Conservation (phyloP, 129 eudicot genomes). For the Flaveria robusta region DNA sequence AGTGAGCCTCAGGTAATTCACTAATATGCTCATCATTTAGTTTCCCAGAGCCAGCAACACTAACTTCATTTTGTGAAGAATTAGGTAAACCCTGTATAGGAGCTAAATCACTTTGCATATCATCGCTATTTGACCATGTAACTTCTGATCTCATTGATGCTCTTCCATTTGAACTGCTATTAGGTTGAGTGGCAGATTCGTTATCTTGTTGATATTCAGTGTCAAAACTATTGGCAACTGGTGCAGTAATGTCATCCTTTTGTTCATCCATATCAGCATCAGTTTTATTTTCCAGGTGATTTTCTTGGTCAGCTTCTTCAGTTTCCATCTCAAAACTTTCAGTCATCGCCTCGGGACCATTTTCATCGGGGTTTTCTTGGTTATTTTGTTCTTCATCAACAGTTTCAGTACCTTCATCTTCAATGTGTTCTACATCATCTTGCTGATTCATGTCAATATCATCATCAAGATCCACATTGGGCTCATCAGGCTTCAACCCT, state of each 20-base stretch:
- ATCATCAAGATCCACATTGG: slow-evolving; percentile 41
- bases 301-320: slow-evolving; percentile 39
- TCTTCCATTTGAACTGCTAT: slow-evolving; percentile 45
- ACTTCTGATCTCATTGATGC: slow-evolving; percentile 47
- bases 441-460: slow-evolving; percentile 61
- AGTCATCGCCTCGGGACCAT: slow-evolving; percentile 35
- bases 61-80: slow-evolving; percentile 51
- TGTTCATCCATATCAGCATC: slow-evolving; percentile 42
- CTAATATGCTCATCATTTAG: slow-evolving; percentile 47
- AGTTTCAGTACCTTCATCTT: slow-evolving; percentile 50
- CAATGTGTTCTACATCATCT: slow-evolving; percentile 48
- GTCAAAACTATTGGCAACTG: slow-evolving; percentile 25
- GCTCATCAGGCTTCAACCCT: slow-evolving; percentile 58
- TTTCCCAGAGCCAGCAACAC: slow-evolving; percentile 55
- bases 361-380: slow-evolving; percentile 42
- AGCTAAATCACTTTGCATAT: slow-evolving; percentile 57
- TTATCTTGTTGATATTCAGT: slow-evolving; percentile 36
- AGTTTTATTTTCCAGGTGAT: slow-evolving; percentile 25
- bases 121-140: slow-evolving; percentile 51
- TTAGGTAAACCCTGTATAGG: slow-evolving; percentile 61
- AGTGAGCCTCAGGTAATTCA: slow-evolving; percentile 52
- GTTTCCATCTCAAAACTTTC: slow-evolving; percentile 46
- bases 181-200: slow-evolving; percentile 52
- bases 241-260: slow-evolving; percentile 41
- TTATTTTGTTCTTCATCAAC: slow-evolving; percentile 51